Evolutionary conservation across 1,284 basidiomycete species (phyloP), one percentile per base, ranked within the genome.

Genomic region (Stygiomarasmius scandens): DNA sequence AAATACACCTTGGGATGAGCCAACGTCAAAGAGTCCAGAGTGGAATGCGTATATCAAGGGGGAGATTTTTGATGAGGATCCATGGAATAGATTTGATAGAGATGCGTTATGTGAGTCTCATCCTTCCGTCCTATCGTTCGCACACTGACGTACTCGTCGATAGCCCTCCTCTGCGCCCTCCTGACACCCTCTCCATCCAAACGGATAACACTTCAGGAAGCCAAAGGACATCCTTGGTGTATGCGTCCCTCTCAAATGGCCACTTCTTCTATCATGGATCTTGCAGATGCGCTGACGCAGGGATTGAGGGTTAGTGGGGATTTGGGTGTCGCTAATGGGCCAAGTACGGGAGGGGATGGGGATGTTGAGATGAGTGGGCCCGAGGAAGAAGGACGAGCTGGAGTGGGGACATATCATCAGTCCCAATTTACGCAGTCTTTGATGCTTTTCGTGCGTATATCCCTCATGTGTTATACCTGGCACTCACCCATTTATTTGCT

Each of bases 1-100:
- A 52, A 98, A 95, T 69, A 98, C 96, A 0, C 97, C 96, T 1
- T 99, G 96, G 96, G 96, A 98, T 68, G 92, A 97, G 69, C 95
- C 96, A 2, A 95, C 95, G 0, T 69, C 73, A 0, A 78, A 81
- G 20, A 93, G 91, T 61, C 83, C 85, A 1, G 96, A 99, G 72
- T 99, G 86, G 70, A 70, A 74, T 24, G 83, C 86, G 6, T 99
- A 92, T 71, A 68, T 90, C 2, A 81, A 81, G 0, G 95, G 95
- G 1, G 77, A 89, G 54, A 85, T 96, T 53, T 87, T 93, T 63
- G 70, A 82, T 8, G 86, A 93, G 64, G 79, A 81, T 2, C 96
- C 96, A 0, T 99, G 96, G 96, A 85, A 80, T 58, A 77, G 86
- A 16, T 84, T 98, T 52, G 74, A 78, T 16, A 68, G 73, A 1